Base-by-base conservation (phyloP, 495 filamentous ascomycete species). In the Bacidia rubella region DNA sequence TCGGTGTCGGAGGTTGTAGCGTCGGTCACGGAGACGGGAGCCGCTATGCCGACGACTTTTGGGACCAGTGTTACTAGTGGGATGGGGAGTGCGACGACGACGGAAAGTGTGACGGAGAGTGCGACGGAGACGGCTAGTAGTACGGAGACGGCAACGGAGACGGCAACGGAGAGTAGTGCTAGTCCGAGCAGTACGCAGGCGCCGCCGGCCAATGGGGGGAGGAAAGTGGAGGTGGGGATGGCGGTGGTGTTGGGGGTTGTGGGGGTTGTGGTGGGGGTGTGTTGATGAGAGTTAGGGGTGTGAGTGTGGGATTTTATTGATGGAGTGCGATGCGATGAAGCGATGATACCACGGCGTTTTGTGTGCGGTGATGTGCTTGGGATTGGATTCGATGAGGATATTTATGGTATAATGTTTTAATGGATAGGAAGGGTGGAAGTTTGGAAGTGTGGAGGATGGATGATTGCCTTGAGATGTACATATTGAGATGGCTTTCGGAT, bases 111-210 rank as follows among this genome's bases (percentile, higher is more conserved):
- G 3, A 25, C 47, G n/a, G 32, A n/a, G 47, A 42, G 43, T 2
- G 27, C 44, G 19, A 44, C 49, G 9, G n/a, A 42, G 12, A 43
- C 57, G 39, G 53, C 54, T 10, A 46, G 46, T 20, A 48, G 27
- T 17, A n/a, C n/a, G n/a, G n/a, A n/a, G n/a, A 57, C 40, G 12
- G 47, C 51, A 35, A 23, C 43, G 20, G 39, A 26, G 19, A 20
- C 22, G 11, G n/a, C 24, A 3, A 24, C 43, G 32, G 23, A 52
- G 12, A 24, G 38, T 19, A 43, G 48, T 11, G 23, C 54, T 24
- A 43, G 50, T 11, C 17, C 55, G 11, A 57, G 54, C 19, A 53
- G 49, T 49, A 57, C 55, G 7, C 44, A 51, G 25, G 55, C 55
- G 49, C 55, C 55, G 27, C 27, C 52, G 20, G 20, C 15, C 5